Evolutionary conservation across 1,139 yeast genomes (phyloP).

Genomic region (Yamadazyma dushanensis): DNA sequence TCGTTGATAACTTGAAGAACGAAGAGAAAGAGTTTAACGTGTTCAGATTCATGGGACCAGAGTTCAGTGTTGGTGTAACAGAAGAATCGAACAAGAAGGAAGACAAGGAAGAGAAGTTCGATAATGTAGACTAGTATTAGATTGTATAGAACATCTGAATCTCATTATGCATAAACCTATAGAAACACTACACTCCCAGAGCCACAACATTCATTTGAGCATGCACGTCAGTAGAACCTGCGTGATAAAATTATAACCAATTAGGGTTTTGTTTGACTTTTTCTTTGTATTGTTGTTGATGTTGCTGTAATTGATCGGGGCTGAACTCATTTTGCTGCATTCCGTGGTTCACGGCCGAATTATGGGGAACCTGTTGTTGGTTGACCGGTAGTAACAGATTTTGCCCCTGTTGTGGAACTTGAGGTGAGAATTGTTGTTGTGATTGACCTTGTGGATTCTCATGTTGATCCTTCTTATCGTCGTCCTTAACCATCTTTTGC

Average conservation of each 20-base stretch:
- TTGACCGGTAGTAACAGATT: conserved; percentile 4
- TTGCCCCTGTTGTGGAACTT: conserved; percentile 11
- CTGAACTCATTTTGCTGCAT: conserved; percentile 6
- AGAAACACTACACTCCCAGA: not conserved
- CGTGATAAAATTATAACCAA: conserved; percentile 14
- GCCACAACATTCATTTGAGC: not conserved
- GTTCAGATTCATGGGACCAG: conserved; percentile 75
- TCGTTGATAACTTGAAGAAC: conserved; percentile 71
- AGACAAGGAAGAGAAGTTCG: conserved; percentile 12
- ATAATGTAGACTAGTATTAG: conserved; percentile 18
- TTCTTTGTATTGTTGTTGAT: conserved; percentile 13
- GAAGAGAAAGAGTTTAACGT: conserved; percentile 32
- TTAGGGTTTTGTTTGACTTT: conserved; percentile 17
- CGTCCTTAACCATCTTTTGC: conserved; percentile 29
- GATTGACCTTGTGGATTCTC: conserved; percentile 15
- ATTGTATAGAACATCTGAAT: not conserved
- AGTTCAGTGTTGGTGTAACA: conserved; percentile 31
- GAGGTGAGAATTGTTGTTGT: conserved; percentile 14
- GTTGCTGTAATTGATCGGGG: conserved; percentile 18
- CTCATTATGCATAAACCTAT: conserved; percentile 6
- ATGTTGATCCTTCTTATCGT: conserved; percentile 7
- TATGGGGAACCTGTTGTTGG: conserved; percentile 3
- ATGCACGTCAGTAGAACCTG: conserved; percentile 1
- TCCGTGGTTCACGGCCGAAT: not conserved
- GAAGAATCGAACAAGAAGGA: conserved; percentile 12